Evolutionary conservation across 805 yeast genomes (phyloP).

Genomic region (Clavispora asparagi): DNA sequence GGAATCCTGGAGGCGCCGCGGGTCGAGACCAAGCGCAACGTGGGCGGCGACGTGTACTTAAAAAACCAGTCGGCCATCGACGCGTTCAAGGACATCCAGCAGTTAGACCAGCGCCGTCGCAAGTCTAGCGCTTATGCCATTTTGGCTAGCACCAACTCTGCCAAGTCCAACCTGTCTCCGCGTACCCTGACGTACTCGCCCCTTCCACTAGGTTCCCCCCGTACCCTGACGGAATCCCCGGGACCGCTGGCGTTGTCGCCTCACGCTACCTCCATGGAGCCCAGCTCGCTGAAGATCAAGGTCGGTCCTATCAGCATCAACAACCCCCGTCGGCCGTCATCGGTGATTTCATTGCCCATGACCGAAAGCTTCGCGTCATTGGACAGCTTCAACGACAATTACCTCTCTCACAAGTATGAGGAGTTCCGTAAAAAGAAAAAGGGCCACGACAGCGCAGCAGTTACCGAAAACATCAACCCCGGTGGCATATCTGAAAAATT

Average conservation of each 20-base stretch:
- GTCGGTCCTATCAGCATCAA: conserved; percentile 32
- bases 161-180: background rate
- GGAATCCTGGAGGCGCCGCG: conserved; percentile 34
- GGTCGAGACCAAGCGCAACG: conserved; percentile 41
- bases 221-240: background rate
- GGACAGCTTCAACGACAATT: conserved; percentile 63
- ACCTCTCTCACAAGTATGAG: conserved; percentile 35
- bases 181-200: background rate
- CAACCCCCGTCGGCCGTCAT: conserved; percentile 43
- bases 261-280: background rate
- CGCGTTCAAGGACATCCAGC: conserved; percentile 39
- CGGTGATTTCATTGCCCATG: conserved; percentile 63
- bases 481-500: conserved; percentile 22
- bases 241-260: background rate
- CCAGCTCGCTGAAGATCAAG: conserved; percentile 14
- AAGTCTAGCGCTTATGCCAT: conserved; percentile 15
- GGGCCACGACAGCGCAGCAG: background rate
- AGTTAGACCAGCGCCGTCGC: conserved; percentile 36
- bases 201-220: background rate
- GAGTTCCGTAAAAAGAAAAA: conserved; percentile 21
- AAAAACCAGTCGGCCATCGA: conserved; percentile 38
- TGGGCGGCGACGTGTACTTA: conserved; percentile 40
- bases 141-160: background rate
- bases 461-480: conserved; percentile 5
- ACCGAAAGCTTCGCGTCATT: conserved; percentile 76